A percentile compares a stretch with the other conserved stretches of the same genome.
These are phyloP conservation scores for Helichrysum umbraculigerum DNA, from an alignment of 129 eudicot genomes.

Conservation along the genomic window DNA sequence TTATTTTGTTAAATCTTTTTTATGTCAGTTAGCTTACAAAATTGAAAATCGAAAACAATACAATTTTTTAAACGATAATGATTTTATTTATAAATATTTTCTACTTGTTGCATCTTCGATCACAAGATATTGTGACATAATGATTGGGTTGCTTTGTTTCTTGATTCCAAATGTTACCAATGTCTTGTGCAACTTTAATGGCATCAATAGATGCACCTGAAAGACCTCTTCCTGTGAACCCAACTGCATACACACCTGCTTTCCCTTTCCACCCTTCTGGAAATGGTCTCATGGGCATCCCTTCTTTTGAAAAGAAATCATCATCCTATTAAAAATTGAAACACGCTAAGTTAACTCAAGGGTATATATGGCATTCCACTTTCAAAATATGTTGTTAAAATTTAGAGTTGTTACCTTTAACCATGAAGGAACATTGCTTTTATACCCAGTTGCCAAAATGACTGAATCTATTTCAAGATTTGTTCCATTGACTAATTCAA, in stretches of 20 bases:
- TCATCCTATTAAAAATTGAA: conserved; percentile 53
- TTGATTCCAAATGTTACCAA: conserved; percentile 75
- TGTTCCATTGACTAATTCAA: conserved; percentile 63
- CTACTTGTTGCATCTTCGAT: conserved; percentile 57
- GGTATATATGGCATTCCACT: conserved; percentile 31
- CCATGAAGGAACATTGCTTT: conserved; percentile 99
- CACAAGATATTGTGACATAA: conserved; percentile 53
- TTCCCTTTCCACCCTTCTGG: conserved; percentile 97
- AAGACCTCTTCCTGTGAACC: conserved; percentile 85
- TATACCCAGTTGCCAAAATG: conserved; percentile 88
- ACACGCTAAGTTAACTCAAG: conserved; percentile 17
- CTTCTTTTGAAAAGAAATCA: conserved; percentile 67
- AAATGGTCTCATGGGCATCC: conserved; percentile 64
- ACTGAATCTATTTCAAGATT: conserved; percentile 78
- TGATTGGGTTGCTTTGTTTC: conserved; percentile 70
- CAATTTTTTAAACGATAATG: conserved; percentile 14
- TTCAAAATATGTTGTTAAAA: too few relatives aligned
- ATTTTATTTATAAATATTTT: conserved; percentile 19
- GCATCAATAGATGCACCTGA: conserved; percentile 92
- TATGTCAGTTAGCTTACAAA: conserved; percentile 30
- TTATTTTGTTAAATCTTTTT: conserved; percentile 14
- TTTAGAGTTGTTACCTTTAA: conserved; percentile 53
- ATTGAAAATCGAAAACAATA: conserved; percentile 9
- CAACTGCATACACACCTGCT: conserved; percentile 84
- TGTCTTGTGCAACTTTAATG: conserved; percentile 70